Conservation (phyloP, 2,329 filamentous ascomycete genomes). For the Rachicladosporium sp. region DNA sequence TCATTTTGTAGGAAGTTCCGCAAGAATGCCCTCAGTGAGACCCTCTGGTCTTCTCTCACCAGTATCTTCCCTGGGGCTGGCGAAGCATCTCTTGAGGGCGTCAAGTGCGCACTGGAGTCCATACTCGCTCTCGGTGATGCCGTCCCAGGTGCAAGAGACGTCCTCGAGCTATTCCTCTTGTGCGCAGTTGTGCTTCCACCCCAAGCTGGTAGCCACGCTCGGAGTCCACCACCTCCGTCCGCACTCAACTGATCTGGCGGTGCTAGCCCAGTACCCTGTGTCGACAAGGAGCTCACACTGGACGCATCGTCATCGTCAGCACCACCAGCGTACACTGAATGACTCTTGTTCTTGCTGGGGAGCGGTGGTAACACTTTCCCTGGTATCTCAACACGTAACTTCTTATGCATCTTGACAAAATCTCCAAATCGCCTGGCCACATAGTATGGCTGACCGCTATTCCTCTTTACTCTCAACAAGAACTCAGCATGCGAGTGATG, state of each 20-base stretch:
- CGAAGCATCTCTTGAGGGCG: constrained; percentile 9
- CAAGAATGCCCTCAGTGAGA: constrained; percentile 85
- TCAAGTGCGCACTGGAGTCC: constrained; percentile 5
- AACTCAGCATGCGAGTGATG: constrained; percentile 94
- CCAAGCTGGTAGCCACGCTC: constrained; percentile 31
- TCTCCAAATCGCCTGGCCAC: constrained; percentile 81
- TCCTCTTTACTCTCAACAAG: constrained; percentile 69
- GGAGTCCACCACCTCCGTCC: constrained; percentile 25
- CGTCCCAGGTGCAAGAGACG: constrained; percentile 4
- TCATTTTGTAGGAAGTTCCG: constrained; percentile 74
- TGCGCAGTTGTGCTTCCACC: constrained; percentile 21
- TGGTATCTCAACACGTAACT: constrained; percentile 70
- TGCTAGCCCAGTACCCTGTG: constrained; percentile 32
- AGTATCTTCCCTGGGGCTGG: constrained; percentile 4
- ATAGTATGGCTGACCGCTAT: constrained; percentile 62
- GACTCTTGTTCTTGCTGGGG: constrained; percentile 83
- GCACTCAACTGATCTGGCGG: constrained; percentile 3
- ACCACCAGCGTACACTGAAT: constrained; percentile 47
- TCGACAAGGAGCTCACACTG: constrained; percentile 71
- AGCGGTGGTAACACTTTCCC: constrained; percentile 82
- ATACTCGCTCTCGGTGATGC: constrained; percentile 7
- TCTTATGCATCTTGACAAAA: constrained; percentile 68
- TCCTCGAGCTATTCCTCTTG: constrained; percentile 29
- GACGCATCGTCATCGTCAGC: constrained; percentile 54
- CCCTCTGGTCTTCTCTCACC: constrained; percentile 68